These are phyloP conservation scores for Raffaelea albimanens DNA, from an alignment of 2,329 filamentous ascomycete genomes.

Conservation along the genomic window DNA sequence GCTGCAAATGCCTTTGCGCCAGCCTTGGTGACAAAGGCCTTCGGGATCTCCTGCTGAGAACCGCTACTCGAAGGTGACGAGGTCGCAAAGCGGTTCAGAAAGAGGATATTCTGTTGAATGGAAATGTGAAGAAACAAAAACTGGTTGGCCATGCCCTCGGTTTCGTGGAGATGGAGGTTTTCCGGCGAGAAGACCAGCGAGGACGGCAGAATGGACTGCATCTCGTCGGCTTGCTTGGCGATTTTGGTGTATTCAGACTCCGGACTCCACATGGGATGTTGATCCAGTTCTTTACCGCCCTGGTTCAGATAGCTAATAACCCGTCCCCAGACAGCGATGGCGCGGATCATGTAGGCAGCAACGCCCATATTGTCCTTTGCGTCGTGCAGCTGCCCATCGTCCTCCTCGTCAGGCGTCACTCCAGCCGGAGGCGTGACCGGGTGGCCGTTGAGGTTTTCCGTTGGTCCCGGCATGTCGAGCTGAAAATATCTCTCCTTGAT, in stretches of 20 bases:
- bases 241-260: slow-evolving; percentile 69
- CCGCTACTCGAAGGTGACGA: slow-evolving; percentile 57
- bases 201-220: slow-evolving; percentile 60
- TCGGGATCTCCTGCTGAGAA: slow-evolving; percentile 62
- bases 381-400: slow-evolving; percentile 55
- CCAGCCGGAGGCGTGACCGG: slow-evolving; percentile 19
- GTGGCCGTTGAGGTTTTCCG: slow-evolving; percentile 66
- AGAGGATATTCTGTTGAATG: slow-evolving; percentile 80
- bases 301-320: slow-evolving; percentile 87
- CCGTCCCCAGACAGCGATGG: slow-evolving; percentile 81
- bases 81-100: slow-evolving; percentile 80
- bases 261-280: slow-evolving; percentile 68
- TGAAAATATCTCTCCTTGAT: slow-evolving; percentile 86
- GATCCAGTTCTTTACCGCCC: slow-evolving; percentile 72
- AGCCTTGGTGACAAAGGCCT: slow-evolving; percentile 66
- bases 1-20: slow-evolving; percentile 70
- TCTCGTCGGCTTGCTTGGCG: slow-evolving; percentile 59
- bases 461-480: slow-evolving; percentile 80
- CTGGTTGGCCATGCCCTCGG: slow-evolving; percentile 79
- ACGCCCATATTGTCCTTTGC: slow-evolving; percentile 86
- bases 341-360: slow-evolving; percentile 77
- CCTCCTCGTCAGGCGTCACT: slow-evolving; percentile 51
- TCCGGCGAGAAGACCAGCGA: slow-evolving; percentile 66
- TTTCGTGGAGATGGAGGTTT: slow-evolving; percentile 76
- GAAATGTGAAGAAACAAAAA: slow-evolving; percentile 88